Base-by-base conservation (phyloP, 192 early-diverging fungal species). In the Jimgerdemannia lactiflua region DNA sequence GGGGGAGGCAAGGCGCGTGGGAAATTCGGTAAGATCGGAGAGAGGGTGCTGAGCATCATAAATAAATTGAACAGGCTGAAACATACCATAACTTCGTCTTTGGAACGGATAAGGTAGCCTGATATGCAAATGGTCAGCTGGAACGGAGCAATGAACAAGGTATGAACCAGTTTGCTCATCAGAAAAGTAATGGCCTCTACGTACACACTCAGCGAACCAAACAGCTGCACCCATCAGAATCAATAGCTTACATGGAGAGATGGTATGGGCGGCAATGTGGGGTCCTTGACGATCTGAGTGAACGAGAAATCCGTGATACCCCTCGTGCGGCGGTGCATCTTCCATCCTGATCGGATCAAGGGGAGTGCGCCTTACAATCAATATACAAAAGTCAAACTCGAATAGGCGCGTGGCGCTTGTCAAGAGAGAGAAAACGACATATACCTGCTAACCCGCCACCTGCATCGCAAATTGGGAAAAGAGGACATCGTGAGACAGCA, bases 381-480 rank as follows among this genome's bases (percentile, higher is more conserved):
- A 8, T n/a, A 67, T 9, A 66, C 29, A 41, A 44, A 64, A 42
- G 49, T 29, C 41, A 7, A 71, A 71, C 20, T 19, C 29, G 10
- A 43, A 42, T 42, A 3, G 68, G 73, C 69, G 75, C 71, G 14
- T 75, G 42, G 43, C 79, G 81, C 78, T 76, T 75, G 42, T 80
- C n/a, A n/a, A 73, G 54, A 76, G 78, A 66, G 65, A 41, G 10
- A 2, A 65, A 39, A n/a, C 43, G n/a, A 18, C 3, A 6, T 70
- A 74, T 76, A 71, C 88, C 88, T 68, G 86, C 79, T 20, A 90
- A 59, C 43, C 89, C 89, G 64, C 89, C 89, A 39, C 89, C 86
- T 8, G 79, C 80, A 71, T 59, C n/a, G 67, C 29, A 43, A 20
- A 70, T 20, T 39, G 19, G 69, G 11, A 9, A 70, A n/a, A n/a